Conservation (phyloP, 495 filamentous ascomycete genomes). For the Xanthoparmelia taractica region DNA sequence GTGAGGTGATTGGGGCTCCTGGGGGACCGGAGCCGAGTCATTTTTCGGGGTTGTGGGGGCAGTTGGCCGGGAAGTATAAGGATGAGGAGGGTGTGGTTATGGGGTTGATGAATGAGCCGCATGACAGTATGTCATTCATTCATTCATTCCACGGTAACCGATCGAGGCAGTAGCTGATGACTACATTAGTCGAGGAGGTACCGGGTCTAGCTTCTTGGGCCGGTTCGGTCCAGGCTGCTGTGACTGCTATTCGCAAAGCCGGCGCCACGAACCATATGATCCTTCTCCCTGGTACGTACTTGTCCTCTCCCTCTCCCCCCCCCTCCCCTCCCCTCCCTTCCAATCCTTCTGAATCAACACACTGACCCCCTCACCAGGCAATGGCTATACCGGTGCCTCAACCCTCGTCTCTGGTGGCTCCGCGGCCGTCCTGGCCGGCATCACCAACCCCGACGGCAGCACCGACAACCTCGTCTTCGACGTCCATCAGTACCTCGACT, state of each 20-base stretch:
- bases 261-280: slow-evolving; percentile 52
- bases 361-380: slow-evolving; percentile 25
- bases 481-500: slow-evolving; percentile 51
- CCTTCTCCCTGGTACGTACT: slow-evolving; percentile 35
- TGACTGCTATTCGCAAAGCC: slow-evolving; percentile 51
- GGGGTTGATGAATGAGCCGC: slow-evolving; percentile 59
- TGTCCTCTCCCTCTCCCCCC: background rate
- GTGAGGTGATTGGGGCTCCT: slow-evolving; percentile 43
- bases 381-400: slow-evolving; percentile 43
- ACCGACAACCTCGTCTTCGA: slow-evolving; percentile 50
- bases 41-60: slow-evolving; percentile 49
- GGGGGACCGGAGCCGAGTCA: slow-evolving; percentile 42
- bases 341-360: too few relatives aligned
- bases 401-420: slow-evolving; percentile 40
- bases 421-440: slow-evolving; percentile 39
- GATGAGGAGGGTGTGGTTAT: slow-evolving; percentile 43
- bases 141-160: background rate
- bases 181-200: slow-evolving; percentile 26
- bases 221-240: slow-evolving; percentile 45
- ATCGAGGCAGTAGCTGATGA: slow-evolving; percentile 12
- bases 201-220: slow-evolving; percentile 45
- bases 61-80: slow-evolving; percentile 50
- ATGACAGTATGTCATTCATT: slow-evolving; percentile 27
- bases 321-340: too few relatives aligned
- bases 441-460: slow-evolving; percentile 49